A percentile compares a stretch with the other conserved stretches of the same genome.
Conservation (phyloP, 129 eudicot species). For the Smallanthus sonchifolius region DNA sequence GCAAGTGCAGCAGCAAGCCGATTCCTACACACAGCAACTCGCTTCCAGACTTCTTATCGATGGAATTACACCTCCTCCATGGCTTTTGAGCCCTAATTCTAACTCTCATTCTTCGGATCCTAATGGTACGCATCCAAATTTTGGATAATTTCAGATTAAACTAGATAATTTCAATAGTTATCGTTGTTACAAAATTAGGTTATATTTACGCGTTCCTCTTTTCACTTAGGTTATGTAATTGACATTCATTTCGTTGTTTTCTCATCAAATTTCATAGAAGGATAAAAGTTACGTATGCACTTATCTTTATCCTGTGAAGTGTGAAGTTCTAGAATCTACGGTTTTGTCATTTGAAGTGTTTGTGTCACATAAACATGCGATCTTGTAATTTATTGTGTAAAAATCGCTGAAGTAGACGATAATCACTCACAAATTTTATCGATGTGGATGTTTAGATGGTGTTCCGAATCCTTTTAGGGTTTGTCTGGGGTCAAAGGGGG, state of each 20-base stretch:
- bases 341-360: slow-evolving; percentile 19
- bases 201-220: neutral
- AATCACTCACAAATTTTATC: neutral
- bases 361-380: neutral
- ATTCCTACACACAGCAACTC: slow-evolving; percentile 58
- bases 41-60: slow-evolving; percentile 59
- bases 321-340: neutral
- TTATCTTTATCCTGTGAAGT: neutral
- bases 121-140: slow-evolving; percentile 23
- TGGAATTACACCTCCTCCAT: slow-evolving; percentile 75
- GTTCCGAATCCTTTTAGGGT: neutral
- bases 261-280: neutral
- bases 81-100: slow-evolving; percentile 55
- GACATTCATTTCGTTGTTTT: neutral
- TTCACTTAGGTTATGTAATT: neutral
- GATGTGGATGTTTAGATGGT: neutral
- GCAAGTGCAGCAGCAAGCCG: slow-evolving; percentile 60
- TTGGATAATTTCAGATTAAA: neutral
- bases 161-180: neutral
- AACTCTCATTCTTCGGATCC: slow-evolving; percentile 28
- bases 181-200: slow-evolving; percentile 6
- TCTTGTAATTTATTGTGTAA: neutral
- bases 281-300: neutral
- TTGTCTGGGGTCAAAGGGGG: neutral
- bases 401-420: neutral